phyloP scores from a whole-genome alignment of 75 land plant species.

The Cunninghamia lanceolata region DNA sequence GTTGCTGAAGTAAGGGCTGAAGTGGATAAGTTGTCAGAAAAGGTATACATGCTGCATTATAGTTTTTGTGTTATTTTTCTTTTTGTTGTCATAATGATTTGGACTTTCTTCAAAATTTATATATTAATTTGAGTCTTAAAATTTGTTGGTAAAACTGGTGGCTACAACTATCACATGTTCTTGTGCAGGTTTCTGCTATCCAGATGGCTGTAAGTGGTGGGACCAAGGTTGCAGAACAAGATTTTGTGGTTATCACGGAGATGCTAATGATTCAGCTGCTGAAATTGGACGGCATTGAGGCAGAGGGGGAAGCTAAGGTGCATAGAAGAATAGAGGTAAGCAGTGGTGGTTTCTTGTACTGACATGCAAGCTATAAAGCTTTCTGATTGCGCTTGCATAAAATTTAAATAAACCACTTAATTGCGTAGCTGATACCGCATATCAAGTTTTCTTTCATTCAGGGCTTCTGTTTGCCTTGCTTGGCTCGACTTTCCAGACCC shows the following conservation, averaged over 20 bases:
- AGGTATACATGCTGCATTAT: slow-evolving; percentile 27
- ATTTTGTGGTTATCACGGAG: slow-evolving; percentile 57
- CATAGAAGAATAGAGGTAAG: slow-evolving; percentile 76
- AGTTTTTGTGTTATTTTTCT: background rate
- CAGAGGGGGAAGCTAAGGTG: slow-evolving; percentile 77
- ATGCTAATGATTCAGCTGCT: slow-evolving; percentile 77
- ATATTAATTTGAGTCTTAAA: background rate
- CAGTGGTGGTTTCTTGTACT: background rate
- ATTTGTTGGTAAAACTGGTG: background rate
- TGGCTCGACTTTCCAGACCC: no score
- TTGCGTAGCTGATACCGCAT: background rate
- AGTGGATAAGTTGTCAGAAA: slow-evolving; percentile 66
- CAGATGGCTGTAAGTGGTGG: slow-evolving; percentile 42
- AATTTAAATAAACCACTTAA: background rate
- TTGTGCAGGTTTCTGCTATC: slow-evolving; percentile 48
- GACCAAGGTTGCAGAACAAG: slow-evolving; percentile 53
- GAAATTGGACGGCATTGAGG: slow-evolving; percentile 81
- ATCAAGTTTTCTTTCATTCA: background rate
- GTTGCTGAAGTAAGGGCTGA: slow-evolving; percentile 52
- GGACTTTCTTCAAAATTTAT: background rate
- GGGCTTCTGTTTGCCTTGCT: no score
- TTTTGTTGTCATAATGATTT: background rate
- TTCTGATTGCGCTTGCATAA: background rate
- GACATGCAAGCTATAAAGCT: background rate
- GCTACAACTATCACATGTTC: background rate